Conservation (phyloP, 768 basidiomycete species). For the Russula lepida region DNA sequence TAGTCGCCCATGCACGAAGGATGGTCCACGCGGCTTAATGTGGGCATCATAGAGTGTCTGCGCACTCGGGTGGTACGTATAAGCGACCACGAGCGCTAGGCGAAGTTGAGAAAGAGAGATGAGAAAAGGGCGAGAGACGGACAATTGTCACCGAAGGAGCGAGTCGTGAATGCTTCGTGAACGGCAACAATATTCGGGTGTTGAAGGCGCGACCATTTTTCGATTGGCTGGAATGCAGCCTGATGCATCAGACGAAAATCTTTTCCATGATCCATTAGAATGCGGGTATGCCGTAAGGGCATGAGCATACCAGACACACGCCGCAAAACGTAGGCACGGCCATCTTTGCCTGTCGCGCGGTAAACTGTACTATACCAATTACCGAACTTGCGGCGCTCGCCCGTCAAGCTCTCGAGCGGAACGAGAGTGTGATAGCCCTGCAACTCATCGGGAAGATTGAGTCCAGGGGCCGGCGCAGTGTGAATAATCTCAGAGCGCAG, state of each 20-base stretch:
- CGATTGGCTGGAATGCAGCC: slow-evolving; percentile 71
- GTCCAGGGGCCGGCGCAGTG: slow-evolving; percentile 34
- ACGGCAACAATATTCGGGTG: slow-evolving; percentile 83
- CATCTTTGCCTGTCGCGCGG: slow-evolving; percentile 74
- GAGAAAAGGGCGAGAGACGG: slow-evolving; percentile 27
- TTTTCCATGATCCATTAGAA: slow-evolving; percentile 26
- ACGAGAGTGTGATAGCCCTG: slow-evolving; percentile 86
- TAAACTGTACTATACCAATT: slow-evolving; percentile 83
- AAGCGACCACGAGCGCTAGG: slow-evolving; percentile 83
- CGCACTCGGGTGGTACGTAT: slow-evolving; percentile 80
- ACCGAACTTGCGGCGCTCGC: slow-evolving; percentile 66
- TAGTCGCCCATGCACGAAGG: slow-evolving; percentile 31
- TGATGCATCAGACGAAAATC: slow-evolving; percentile 81
- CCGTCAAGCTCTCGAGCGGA: slow-evolving; percentile 54
- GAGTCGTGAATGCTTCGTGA: slow-evolving; percentile 91
- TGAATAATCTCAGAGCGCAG: slow-evolving; percentile 38
- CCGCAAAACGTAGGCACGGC: slow-evolving; percentile 65
- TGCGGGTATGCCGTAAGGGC: background rate
- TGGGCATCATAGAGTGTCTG: slow-evolving; percentile 76
- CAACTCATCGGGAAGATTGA: slow-evolving; percentile 73
- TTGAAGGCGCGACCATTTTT: slow-evolving; percentile 73
- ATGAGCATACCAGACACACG: slow-evolving; percentile 73
- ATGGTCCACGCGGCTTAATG: slow-evolving; percentile 47
- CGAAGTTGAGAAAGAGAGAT: slow-evolving; percentile 7
- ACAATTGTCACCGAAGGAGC: slow-evolving; percentile 90